These are phyloP conservation scores for Batkoa obscura DNA, from an alignment of 371 early-diverging fungal species.

Conservation along the genomic window DNA sequence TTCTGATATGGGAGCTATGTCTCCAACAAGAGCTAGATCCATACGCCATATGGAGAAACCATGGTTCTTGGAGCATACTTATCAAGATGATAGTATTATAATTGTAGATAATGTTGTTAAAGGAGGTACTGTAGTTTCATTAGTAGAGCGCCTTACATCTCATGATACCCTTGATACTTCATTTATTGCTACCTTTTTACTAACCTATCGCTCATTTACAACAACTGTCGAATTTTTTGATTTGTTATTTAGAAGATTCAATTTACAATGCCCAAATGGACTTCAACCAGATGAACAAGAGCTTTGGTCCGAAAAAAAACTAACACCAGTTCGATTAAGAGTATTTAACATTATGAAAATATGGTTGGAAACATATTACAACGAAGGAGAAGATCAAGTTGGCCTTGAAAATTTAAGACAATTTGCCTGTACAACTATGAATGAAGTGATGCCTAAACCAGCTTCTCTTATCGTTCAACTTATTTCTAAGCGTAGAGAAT, in stretches of 20 bases:
- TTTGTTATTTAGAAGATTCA: slow-evolving; percentile 46
- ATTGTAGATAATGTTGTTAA: slow-evolving; percentile 73
- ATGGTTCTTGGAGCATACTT: slow-evolving; percentile 58
- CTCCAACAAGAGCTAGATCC: slow-evolving; percentile 7
- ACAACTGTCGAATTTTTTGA: slow-evolving; percentile 52
- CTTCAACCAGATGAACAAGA: slow-evolving; percentile 40
- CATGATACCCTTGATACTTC: slow-evolving; percentile 62
- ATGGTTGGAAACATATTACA: slow-evolving; percentile 77
- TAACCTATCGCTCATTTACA: slow-evolving; percentile 78
- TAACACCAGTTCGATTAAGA: slow-evolving; percentile 62
- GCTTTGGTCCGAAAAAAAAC: slow-evolving; percentile 71
- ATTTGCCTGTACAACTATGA: slow-evolving; percentile 56
- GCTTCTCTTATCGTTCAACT: slow-evolving; percentile 46
- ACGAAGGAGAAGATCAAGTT: slow-evolving; percentile 48
- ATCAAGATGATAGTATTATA: slow-evolving; percentile 41
- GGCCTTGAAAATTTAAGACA: slow-evolving; percentile 49
- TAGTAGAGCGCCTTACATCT: slow-evolving; percentile 72
- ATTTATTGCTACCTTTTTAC: slow-evolving; percentile 65
- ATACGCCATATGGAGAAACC: slow-evolving; percentile 15
- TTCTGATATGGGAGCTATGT: slow-evolving; percentile 1
- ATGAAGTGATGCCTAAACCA: slow-evolving; percentile 42
- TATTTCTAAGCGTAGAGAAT: slow-evolving; percentile 34
- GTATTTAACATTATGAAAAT: slow-evolving; percentile 79
- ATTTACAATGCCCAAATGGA: slow-evolving; percentile 45
- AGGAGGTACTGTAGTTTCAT: slow-evolving; percentile 64